Conservation (phyloP, 2,329 filamentous ascomycete species). For the Colletotrichum australisinense region DNA sequence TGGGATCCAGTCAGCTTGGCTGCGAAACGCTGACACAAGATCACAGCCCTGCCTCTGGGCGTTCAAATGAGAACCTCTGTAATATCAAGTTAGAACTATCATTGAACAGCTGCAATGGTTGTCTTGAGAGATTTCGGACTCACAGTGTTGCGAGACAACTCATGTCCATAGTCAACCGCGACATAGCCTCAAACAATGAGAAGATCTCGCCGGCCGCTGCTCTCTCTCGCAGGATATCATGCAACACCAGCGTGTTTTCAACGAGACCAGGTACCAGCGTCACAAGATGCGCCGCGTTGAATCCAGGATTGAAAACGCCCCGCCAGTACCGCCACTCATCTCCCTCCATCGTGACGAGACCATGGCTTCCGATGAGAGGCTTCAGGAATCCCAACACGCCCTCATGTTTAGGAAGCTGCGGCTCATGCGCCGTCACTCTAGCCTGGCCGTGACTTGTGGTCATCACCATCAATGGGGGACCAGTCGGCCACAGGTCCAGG, state of each 20-base stretch:
- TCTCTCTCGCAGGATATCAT: background rate
- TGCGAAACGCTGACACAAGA: constrained; percentile 3
- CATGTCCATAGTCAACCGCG: constrained; percentile 52
- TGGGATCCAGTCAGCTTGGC: constrained; percentile 3
- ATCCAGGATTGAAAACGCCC: constrained; percentile 47
- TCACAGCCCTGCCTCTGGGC: constrained; percentile 3
- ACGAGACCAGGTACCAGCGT: constrained; percentile 49
- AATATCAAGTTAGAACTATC: background rate
- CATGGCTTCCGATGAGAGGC: constrained; percentile 45
- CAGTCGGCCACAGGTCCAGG: constrained; percentile 44
- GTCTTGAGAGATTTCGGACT: background rate
- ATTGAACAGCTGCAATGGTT: background rate
- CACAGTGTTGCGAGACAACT: constrained; percentile 48
- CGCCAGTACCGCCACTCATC: constrained; percentile 43
- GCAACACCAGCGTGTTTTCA: constrained; percentile 50
- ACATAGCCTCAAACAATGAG: constrained; percentile 47
- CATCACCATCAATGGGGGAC: constrained; percentile 35
- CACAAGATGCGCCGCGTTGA: constrained; percentile 48
- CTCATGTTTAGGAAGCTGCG: constrained; percentile 39
- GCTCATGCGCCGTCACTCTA: constrained; percentile 37
- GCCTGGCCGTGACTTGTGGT: background rate
- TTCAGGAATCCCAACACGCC: constrained; percentile 43
- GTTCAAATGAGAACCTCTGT: background rate
- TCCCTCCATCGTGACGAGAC: constrained; percentile 46
- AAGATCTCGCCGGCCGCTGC: constrained; percentile 22